These are phyloP conservation scores for Megacollybia marginata DNA, from an alignment of 768 basidiomycete species.

Conservation along the genomic window DNA sequence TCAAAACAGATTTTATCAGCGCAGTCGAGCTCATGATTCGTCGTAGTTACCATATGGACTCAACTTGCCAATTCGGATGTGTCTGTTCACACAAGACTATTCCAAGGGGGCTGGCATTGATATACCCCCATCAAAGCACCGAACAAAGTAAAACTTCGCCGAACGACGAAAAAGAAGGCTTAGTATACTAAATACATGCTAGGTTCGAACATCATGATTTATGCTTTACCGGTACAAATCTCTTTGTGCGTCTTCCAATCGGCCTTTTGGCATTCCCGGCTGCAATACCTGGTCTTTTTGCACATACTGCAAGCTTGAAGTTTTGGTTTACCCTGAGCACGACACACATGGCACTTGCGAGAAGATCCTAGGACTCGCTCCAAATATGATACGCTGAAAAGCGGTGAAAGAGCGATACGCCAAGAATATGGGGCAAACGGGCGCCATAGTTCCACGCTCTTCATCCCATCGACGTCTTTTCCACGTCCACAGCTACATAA, in stretches of 20 bases:
- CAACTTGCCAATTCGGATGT: too few species aligned
- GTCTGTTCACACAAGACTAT: too few species aligned
- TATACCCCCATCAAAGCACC: too few species aligned
- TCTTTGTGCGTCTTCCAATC: slow-evolving; percentile 5
- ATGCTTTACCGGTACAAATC: neutral
- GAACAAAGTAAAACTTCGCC: too few species aligned
- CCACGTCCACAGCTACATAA: slow-evolving; percentile 50
- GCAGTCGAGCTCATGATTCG: too few species aligned
- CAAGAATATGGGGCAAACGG: slow-evolving; percentile 35
- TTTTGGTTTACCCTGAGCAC: neutral
- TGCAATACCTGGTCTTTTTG: slow-evolving; percentile 9
- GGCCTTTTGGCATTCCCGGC: slow-evolving; percentile 10
- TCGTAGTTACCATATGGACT: too few species aligned
- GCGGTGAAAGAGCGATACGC: slow-evolving; percentile 41
- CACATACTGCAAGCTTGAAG: neutral
- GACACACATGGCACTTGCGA: neutral
- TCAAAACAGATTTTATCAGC: too few species aligned
- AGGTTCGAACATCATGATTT: too few species aligned
- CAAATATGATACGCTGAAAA: slow-evolving; percentile 22
- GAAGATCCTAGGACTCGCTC: slow-evolving; percentile 12
- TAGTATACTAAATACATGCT: too few species aligned
- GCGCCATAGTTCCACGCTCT: slow-evolving; percentile 25
- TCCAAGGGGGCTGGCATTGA: too few species aligned
- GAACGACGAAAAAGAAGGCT: too few species aligned
- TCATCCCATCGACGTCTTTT: slow-evolving; percentile 33